Base-by-base conservation (phyloP, 2,329 filamentous ascomycete genomes). In the Aureobasidium sp. region DNA sequence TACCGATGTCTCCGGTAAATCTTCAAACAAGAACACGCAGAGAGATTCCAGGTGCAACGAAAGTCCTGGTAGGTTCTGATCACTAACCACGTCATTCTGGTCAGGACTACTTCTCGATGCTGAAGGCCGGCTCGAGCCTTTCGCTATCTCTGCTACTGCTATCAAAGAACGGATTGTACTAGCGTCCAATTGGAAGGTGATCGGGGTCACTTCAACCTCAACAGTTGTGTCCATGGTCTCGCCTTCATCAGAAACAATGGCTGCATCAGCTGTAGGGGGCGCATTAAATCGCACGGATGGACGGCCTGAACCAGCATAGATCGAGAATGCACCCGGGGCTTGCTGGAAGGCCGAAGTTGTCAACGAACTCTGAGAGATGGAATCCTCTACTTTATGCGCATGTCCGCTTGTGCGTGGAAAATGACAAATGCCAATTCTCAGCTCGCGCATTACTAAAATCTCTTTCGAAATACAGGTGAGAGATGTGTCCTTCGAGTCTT, bases 311-410 rank as follows among this genome's bases (percentile, higher is more conserved):
- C 79, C 74, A 2, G 77, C 77, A 65, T 80, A 79, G 27, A 74
- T 72, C 0, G 78, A 80, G 65, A 80, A 80, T 0, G 77, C 74
- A 0, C 78, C 78, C 20, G 78, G 78, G 69, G 79, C 75, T 55
- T 73, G 72, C 61, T 50, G 57, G 23, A 51, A 51, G 46, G 23
- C 46, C 6, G 57, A 60, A 6, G 57, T 34, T 17, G 36, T 42
- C 57, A 60, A 42, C 32, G 26, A 60, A 42, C 57, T 60, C 26
- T 51, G 57, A 6, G 36, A 50, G 9, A 23, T 60, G 17, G 26
- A 36, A 23, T 41, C 34, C 20, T 42, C 46, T 20, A 17, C 23
- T 5, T 23, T 17, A 4, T n/a, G 56, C 26, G 17, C 27, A 5
- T 9, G 44, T 32, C 3, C 23, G 32, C 6, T 32, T 10, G 9